Evolutionary conservation across 2,329 filamentous ascomycete genomes (phyloP), one percentile per base, ranked within the genome.

Genomic region (Botrytis aclada): DNA sequence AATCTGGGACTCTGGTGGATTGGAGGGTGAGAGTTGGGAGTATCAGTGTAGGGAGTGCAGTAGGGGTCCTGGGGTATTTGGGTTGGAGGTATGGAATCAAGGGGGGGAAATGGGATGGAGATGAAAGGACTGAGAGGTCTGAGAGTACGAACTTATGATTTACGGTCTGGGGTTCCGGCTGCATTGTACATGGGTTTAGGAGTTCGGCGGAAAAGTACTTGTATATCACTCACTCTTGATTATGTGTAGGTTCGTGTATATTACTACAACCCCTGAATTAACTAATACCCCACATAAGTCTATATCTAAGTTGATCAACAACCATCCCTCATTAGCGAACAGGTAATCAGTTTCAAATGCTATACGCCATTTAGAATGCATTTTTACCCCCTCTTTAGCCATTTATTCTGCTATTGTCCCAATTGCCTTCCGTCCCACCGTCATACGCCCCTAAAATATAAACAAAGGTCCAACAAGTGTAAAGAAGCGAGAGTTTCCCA

Each of bases 31-130:
- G 82, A 1, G 73, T 85, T 3, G 86, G 87, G 0, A 84, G 84
- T 1, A 77, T 83, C 1, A 86, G 86, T 0, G 34, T 85, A 64
- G 88, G 88, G 3, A 86, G 85, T 76, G 80, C 86, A 3, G 81
- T 79, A 6, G 88, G 87, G 0, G 84, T 86, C 78, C 60, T 83
- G 39, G 86, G 83, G 6, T 87, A 85, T 77, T 79, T 86, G 79
- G 83, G 76, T 0, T 88, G 85, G 84, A 82, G 85, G 75, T 84
- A 87, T 78, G 86, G 85, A 0, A 74, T 87, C 0, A 82, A 86
- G 37, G 34, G 37, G 80, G 83, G 1, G 83, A 84, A 81, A 77
- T 84, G 67, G 60, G 74, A 29, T 18, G 51, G 9, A 56, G n/a
- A 32, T 32, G 14, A 9, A 56, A 32, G 74, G 51, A 72, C 73